A percentile compares a stretch with the other conserved stretches of the same genome.
These are phyloP conservation scores for Saccharomycopsis amapae DNA, from an alignment of 805 yeast genomes.

Conservation along the genomic window DNA sequence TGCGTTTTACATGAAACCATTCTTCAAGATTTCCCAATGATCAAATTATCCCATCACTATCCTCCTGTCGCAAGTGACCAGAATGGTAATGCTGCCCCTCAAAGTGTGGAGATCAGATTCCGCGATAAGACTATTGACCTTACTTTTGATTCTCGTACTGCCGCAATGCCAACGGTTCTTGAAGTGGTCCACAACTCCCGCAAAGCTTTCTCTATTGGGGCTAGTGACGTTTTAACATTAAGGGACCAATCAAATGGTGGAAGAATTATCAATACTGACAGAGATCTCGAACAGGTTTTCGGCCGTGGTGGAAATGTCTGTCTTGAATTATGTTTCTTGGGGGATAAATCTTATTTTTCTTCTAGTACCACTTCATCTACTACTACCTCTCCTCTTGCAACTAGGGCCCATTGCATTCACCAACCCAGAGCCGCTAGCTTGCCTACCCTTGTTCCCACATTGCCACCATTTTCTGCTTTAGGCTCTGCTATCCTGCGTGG, in stretches of 20 bases:
- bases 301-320: not conserved
- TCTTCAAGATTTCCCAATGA: slow-evolving; percentile 57
- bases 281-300: slow-evolving; percentile 15
- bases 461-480: not conserved
- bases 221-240: slow-evolving; percentile 2
- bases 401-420: not conserved
- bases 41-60: too few relatives aligned
- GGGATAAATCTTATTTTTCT: not conserved
- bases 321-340: slow-evolving; percentile 9
- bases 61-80: slow-evolving; percentile 16
- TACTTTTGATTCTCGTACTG: slow-evolving; percentile 52
- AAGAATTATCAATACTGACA: slow-evolving; percentile 12
- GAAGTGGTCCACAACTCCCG: slow-evolving; percentile 79
- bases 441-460: not conserved
- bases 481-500: not conserved
- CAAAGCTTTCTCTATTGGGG: slow-evolving; percentile 53
- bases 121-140: slow-evolving; percentile 53
- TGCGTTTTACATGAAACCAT: slow-evolving; percentile 60
- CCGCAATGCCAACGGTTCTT: slow-evolving; percentile 71
- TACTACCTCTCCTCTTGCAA: not conserved
- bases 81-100: slow-evolving; percentile 20
- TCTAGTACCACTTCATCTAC: not conserved
- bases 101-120: slow-evolving; percentile 43
- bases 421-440: not conserved
- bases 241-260: not conserved